Percentiles rank a stretch among this genome's conserved stretches.
Conservation (phyloP, 192 early-diverging fungal genomes). For the Umbelopsis ramanniana region DNA sequence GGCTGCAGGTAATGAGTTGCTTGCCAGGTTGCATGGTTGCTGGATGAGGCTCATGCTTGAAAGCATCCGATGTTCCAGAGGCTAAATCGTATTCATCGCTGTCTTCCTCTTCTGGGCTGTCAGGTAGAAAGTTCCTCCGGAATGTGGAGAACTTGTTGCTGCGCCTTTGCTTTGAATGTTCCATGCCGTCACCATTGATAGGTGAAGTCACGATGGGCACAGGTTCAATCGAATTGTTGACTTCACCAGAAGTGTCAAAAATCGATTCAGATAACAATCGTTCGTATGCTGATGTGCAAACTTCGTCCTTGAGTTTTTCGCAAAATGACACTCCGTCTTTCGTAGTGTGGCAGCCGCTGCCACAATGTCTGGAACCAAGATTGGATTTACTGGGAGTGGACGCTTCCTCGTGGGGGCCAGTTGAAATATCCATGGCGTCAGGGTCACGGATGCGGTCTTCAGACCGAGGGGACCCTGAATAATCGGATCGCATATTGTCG, state of each 20-base stretch:
- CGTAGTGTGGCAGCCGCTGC: neutral
- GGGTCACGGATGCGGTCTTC: neutral
- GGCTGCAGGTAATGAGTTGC: conserved; percentile 44
- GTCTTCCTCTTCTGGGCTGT: neutral
- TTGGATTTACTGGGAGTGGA: neutral
- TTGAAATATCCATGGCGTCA: neutral
- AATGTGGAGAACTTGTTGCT: neutral
- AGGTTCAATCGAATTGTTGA: conserved; percentile 27
- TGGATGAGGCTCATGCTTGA: conserved; percentile 12
- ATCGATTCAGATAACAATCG: conserved; percentile 35
- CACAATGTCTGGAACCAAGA: neutral
- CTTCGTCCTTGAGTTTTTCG: conserved; percentile 35
- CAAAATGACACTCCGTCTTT: conserved; percentile 43
- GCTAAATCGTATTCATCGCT: conserved; percentile 10
- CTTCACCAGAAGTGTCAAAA: conserved; percentile 31
- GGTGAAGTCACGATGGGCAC: conserved; percentile 34
- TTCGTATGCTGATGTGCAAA: conserved; percentile 34
- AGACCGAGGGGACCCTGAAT: neutral
- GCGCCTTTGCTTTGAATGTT: neutral
- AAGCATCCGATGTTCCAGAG: neutral
- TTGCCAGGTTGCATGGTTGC: neutral
- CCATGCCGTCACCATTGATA: neutral
- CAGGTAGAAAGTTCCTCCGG: neutral
- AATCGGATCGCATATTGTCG: neutral
- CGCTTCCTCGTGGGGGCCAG: neutral